A percentile compares a stretch with the other conserved stretches of the same genome.
phyloP scores from a whole-genome alignment of 768 basidiomycete genomes.

The Tricholoma bakamatsutake region DNA sequence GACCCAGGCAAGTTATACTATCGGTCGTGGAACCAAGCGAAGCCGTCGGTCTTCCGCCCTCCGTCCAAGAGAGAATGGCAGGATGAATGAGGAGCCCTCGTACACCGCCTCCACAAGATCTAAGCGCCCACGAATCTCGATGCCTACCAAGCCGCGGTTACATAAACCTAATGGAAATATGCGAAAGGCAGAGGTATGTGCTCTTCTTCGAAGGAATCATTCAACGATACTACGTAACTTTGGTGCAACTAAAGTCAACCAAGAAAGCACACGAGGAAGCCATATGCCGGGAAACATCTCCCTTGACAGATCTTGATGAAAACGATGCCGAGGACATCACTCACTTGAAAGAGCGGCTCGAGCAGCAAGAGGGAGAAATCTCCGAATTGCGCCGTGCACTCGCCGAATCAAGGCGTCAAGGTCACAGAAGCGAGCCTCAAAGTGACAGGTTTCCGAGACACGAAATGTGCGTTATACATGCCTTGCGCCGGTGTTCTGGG shows the following conservation, averaged over 20 bases:
- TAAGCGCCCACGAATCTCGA: conserved; percentile 20
- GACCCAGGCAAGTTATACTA: conserved; percentile 16
- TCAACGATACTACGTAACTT: conserved; percentile 17
- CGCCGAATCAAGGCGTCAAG: conserved; percentile 3
- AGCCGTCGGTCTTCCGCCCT: conserved; percentile 9
- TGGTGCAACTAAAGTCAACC: conserved; percentile 21
- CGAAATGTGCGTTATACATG: conserved; percentile 2
- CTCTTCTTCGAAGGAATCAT: not conserved
- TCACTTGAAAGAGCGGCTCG: conserved; percentile 22
- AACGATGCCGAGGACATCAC: conserved; percentile 23
- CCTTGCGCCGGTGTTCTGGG: not conserved
- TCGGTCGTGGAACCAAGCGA: conserved; percentile 20
- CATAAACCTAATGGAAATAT: conserved; percentile 25
- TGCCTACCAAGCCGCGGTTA: conserved; percentile 1
- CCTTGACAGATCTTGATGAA: conserved; percentile 28
- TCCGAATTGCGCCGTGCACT: conserved; percentile 21
- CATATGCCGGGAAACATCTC: conserved; percentile 21
- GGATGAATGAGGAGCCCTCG: conserved; percentile 4
- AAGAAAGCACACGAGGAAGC: conserved; percentile 17
- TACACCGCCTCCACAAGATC: not conserved
- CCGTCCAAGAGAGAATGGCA: not conserved
- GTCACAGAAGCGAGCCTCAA: not conserved
- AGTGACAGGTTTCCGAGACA: conserved; percentile 4
- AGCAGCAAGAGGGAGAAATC: conserved; percentile 22
- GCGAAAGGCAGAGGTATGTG: conserved; percentile 37